Evolutionary conservation across 1,284 basidiomycete species (phyloP), one percentile per base, ranked within the genome.

Genomic region (Limonomyces culmigenus): DNA sequence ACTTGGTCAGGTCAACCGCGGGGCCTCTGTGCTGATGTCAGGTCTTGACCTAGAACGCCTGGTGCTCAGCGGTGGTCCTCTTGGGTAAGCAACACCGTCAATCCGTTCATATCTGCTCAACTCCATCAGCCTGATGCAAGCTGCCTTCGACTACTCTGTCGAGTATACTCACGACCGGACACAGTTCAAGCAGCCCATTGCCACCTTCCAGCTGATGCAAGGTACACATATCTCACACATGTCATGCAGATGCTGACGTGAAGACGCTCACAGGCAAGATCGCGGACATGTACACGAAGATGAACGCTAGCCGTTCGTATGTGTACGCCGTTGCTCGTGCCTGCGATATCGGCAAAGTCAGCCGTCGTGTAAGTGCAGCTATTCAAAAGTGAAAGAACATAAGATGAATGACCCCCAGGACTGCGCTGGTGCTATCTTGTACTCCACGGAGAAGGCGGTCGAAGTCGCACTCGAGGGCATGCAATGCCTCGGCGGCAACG

Each of bases 181-280:
- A 54, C 91, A 96, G 51, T 96, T 96, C 48, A 84, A 78, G 29
- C 69, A 75, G 47, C 73, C 77, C 3, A 67, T 96, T 34, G 92
- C 80, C n/a, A 78, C 80, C 23, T 95, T 96, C 64, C 91, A 96
- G 54, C 58, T 95, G 37, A 91, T 96, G 78, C 92, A 96, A 70
- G 91, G 86, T 70, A 57, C 37, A 55, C 36, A 3, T 30, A 32
- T 17, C 16, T 18, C n/a, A 20, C 12, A 12, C 11, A 8, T 25
- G 8, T 14, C n/a, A 11, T 30, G 30, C 37, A 35, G 8, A 12
- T n/a, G n/a, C n/a, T n/a, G n/a, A n/a, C n/a, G n/a, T n/a, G n/a
- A n/a, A n/a, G 10, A 10, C 15, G 8, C 15, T 13, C 16, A 14
- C 43, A 80, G 78, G 64, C 37, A 83, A 83, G 50, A 74, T 83